Evolutionary conservation across 1,284 basidiomycete species (phyloP), one percentile per base, ranked within the genome.

Genomic region (Tilletiopsis washingtonensis): DNA sequence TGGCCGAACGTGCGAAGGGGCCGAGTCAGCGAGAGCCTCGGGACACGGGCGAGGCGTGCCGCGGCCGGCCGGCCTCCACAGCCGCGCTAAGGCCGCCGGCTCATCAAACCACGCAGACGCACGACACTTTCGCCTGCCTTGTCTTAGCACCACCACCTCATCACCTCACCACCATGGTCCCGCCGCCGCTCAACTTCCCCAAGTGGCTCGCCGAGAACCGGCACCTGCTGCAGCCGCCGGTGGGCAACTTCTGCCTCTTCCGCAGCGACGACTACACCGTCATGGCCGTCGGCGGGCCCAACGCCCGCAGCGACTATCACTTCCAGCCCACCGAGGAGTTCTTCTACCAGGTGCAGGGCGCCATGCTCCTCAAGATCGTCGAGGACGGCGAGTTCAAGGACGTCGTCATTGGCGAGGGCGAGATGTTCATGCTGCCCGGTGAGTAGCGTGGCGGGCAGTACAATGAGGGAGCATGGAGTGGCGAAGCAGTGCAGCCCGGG

Each of bases 351-450:
- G 61, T 62, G 27, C 59, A 72, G 43, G 69, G 69, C 1, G 82
- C 80, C 2, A 94, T 96, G 88, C 76, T 88, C 11, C 78, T 96
- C 36, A 83, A 87, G 57, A 83, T 88, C 4, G 84, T 97, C 9
- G 88, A 93, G 49, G 86, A 85, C 17, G 84, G 83, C n/a, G 78
- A 80, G 60, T 91, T 96, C 74, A 79, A 80, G 65, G 91, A 97
- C 70, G 86, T 97, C 34, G 76, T 78, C 23, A 94, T 97, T 64
- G 84, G 83, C 54, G 90, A 98, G 75, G 91, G 91, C 38, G 89
- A 91, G 61, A 94, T 97, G 89, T 96, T 93, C 74, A 74, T 97
- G 61, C 78, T 97, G 19, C 91, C 91, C 42, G 85, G 90, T 88
- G 55, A 49, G 80, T 51, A 15, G 27, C 3, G 12, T 26, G 2